A percentile compares a stretch with the other conserved stretches of the same genome.
These are phyloP conservation scores for Jamesozyma spencerorum DNA, from an alignment of 805 yeast species.

Conservation along the genomic window DNA sequence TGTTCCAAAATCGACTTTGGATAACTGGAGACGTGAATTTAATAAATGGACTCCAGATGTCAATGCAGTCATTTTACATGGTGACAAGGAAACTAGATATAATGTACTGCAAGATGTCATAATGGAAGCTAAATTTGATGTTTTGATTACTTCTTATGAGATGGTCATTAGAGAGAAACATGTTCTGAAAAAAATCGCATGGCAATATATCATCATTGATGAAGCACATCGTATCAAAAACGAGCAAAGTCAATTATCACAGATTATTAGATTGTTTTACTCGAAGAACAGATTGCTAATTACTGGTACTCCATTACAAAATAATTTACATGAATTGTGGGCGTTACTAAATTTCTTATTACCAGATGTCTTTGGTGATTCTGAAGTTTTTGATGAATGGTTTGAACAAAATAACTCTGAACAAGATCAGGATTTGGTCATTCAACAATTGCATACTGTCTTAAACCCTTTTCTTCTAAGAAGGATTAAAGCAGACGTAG, in stretches of 20 bases:
- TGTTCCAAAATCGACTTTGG: conserved; percentile 92
- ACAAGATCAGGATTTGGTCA: conserved; percentile 68
- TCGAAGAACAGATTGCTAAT: conserved; percentile 77
- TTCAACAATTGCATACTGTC: conserved; percentile 83
- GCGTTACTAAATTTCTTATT: conserved; percentile 80
- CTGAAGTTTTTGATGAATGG: conserved; percentile 87
- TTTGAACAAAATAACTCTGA: conserved; percentile 43
- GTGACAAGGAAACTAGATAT: conserved; percentile 73
- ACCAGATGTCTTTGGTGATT: conserved; percentile 92
- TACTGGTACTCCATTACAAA: conserved; percentile 94
- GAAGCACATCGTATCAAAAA: conserved; percentile 96
- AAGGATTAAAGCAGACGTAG: conserved; percentile 88
- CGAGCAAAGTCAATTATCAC: conserved; percentile 85
- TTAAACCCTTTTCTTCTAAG: conserved; percentile 80
- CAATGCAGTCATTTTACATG: conserved; percentile 74
- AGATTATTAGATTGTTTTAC: conserved; percentile 80
- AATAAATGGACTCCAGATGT: conserved; percentile 95
- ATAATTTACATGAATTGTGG: conserved; percentile 93
- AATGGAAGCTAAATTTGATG: conserved; percentile 75
- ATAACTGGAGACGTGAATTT: conserved; percentile 94
- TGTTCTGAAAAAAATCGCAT: conserved; percentile 66
- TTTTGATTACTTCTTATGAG: conserved; percentile 82
- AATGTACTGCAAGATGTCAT: conserved; percentile 50
- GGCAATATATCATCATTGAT: conserved; percentile 92
- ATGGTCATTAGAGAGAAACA: conserved; percentile 86